A percentile compares a stretch with the other conserved stretches of the same genome.
phyloP scores from a whole-genome alignment of 1,284 basidiomycete genomes.

The Chalciporus sp. region DNA sequence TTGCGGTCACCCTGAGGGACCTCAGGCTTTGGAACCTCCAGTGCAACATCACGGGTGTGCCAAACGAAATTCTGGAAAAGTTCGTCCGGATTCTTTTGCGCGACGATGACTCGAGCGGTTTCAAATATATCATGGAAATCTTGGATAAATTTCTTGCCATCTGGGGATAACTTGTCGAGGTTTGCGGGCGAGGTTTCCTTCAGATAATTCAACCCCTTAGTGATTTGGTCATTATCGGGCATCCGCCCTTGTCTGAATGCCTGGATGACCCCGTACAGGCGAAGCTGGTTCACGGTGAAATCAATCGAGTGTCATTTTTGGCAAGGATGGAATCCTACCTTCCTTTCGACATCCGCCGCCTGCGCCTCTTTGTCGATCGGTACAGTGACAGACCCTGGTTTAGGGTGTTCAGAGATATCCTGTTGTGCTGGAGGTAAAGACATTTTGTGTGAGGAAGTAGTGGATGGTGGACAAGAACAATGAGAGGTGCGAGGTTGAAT shows the following conservation, averaged over 20 bases:
- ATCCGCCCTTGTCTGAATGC: conserved; percentile 79
- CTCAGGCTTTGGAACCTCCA: conserved; percentile 43
- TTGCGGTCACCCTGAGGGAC: conserved; percentile 58
- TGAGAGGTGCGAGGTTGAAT: conserved; percentile 1
- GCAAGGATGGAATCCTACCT: conserved; percentile 37
- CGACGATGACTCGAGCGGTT: conserved; percentile 69
- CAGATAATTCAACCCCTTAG: conserved; percentile 71
- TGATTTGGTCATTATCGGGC: conserved; percentile 82
- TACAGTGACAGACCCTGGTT: conserved; percentile 53
- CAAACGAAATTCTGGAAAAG: conserved; percentile 87
- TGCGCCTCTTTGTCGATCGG: conserved; percentile 57
- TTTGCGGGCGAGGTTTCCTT: conserved; percentile 70
- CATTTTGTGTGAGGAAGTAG: conserved; percentile 40
- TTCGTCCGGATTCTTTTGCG: conserved; percentile 87
- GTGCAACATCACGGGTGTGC: conserved; percentile 65
- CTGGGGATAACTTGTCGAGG: conserved; percentile 66
- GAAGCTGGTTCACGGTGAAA: conserved; percentile 44
- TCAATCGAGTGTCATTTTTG: neutral
- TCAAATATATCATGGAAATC: conserved; percentile 76
- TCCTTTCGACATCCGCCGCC: conserved; percentile 66
- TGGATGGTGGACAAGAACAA: neutral
- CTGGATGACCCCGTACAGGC: conserved; percentile 76
- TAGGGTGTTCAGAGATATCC: conserved; percentile 60
- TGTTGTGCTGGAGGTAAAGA: conserved; percentile 63
- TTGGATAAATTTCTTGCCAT: conserved; percentile 76